Evolutionary conservation across 768 basidiomycete genomes (phyloP), one percentile per base, ranked within the genome.

Genomic region (Sporobolomyces roseus): DNA sequence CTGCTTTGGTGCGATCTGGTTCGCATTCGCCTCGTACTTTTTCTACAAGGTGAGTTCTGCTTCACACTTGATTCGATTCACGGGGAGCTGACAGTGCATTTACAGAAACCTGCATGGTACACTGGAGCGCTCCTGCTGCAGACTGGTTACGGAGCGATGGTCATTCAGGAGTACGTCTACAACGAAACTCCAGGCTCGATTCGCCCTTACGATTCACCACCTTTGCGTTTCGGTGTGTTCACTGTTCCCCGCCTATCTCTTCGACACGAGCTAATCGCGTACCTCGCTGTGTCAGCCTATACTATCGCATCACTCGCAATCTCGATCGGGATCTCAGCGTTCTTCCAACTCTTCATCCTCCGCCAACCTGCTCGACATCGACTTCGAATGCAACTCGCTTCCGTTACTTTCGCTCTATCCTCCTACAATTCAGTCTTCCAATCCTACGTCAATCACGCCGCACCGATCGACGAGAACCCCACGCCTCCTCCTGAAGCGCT

Each of bases 291-390:
- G n/a, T n/a, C n/a, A n/a, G n/a, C n/a, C n/a, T 66, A 67, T 45
- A 63, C 68, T 1, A 61, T 73, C 27, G 66, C 68, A 0, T 36
- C 48, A 2, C 59, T 73, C 58, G 66, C 45, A 17, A 66, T 73
- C 48, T 58, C 52, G 13, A 73, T 73, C 29, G 63, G 65, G 13
- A 70, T 71, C 50, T 46, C 53, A 1, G 68, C 63, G 9, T 62
- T 63, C 32, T 70, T 73, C 52, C 72, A 73, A 63, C 65, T 73
- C 21, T 46, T 73, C 43, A 36, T 73, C 41, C 64, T 73, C 51
- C 61, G 72, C 10, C 62, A 63, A 6, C 72, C 72, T 2, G 72
- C 72, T 13, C 68, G 72, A 1, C 68, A 56, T 7, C 58, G 68
- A 48, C 54, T 73, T 1, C 72, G 72, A 30, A 33, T 70, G 8